Evolutionary conservation across 2,329 filamentous ascomycete species (phyloP), one percentile per base, ranked within the genome.

Genomic region (Talaromyces pinophilus): DNA sequence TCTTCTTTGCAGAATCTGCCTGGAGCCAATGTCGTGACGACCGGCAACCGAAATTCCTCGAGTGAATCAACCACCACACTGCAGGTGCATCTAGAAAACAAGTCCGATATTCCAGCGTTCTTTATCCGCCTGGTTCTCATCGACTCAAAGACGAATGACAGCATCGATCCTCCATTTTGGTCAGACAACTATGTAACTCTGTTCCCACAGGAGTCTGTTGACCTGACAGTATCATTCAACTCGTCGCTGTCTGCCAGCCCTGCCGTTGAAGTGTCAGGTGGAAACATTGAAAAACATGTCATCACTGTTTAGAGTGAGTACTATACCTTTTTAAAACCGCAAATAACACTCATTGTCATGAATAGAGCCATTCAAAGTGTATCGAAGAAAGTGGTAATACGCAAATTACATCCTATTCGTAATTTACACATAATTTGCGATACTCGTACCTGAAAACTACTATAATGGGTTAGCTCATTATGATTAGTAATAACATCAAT

Each of bases 171-270:
- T 0, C 80, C 86, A 0, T 77, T 78, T 22, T 89, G 87, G 86
- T 83, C 82, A 0, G 87, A 89, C 68, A 89, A 89, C 67, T 89
- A 89, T 67, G 77, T 89, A 13, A 88, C 86, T 1, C 74, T 89
- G 10, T 88, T 84, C 80, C 86, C 87, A 0, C 74, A 77, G 0
- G 87, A 89, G 77, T 82, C 76, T 62, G 54, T 87, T 5, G 75
- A 72, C 8, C 22, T 85, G 60, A 70, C 71, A 1, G 78, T 82
- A 42, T 59, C 67, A 35, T 72, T 74, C 50, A 42, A 67, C 4
- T 67, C 67, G 1, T 64, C 69, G 19, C 6, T 52, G 6, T 61
- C 70, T 5, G 48, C 55, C 13, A 3, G 62, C 5, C 68, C 68
- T 11, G 30, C 35, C 6, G 22, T 76, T 11, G 69, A 71, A 25